Evolutionary conservation across 345 rosid species (phyloP), one percentile per base, ranked within the genome.

Genomic region (Camelina neglecta): DNA sequence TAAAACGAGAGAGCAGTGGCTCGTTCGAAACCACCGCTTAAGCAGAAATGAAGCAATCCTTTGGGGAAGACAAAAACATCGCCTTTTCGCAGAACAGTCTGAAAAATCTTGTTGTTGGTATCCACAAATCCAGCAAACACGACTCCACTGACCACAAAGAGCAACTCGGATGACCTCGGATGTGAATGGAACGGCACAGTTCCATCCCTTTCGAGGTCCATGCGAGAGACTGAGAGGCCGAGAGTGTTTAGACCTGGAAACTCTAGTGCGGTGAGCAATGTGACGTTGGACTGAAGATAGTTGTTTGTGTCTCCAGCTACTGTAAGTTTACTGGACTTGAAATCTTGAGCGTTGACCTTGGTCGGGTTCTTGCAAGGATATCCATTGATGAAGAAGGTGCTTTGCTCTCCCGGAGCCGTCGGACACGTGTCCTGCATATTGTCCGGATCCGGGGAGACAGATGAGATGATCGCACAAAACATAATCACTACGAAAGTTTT

Each of bases 211-310:
- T 84, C 90, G 0, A 91, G 80, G 68, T 91, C 97, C 16, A 87
- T 87, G 41, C 98, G 84, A 11, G 91, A 90, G 4, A 88, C 63
- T 0, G 97, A 85, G 60, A 93, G 86, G 72, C 98, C 90, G 0
- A 88, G 91, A 2, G 98, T 91, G 78, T 93, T 93, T 55, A 93
- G 85, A 12, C 98, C 98, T 24, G 93, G 88, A 76, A 82, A 88
- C 45, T 90, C 97, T 4, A 47, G 62, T 0, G 97, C 98, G 1
- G 89, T 86, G 66, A 79, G 75, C 21, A 88, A 53, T 56, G 67
- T 85, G 16, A 81, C 59, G 0, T 86, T 65, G 4, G 96, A 90
- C 29, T 70, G 75, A 12, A 15, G 42, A 26, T 79, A 85, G 73
- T 86, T 86, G 78, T 88, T 85, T 0, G 91, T 93, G 63, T 90